Evolutionary conservation across 345 rosid species (phyloP), one percentile per base, ranked within the genome.

Genomic region (Brassica juncea): DNA sequence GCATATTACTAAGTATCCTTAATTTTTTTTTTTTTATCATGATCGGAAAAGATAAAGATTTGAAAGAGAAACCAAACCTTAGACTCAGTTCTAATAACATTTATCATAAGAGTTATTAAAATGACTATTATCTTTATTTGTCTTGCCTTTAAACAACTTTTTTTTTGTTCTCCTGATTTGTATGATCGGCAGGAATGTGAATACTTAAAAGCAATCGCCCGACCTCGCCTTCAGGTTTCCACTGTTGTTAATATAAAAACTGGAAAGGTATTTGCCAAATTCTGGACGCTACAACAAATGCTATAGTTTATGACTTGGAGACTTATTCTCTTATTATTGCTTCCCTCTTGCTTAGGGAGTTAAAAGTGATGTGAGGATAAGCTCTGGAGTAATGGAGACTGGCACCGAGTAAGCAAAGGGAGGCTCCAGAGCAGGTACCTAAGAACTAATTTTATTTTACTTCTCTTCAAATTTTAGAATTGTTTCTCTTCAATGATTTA

Each of bases 231-330:
- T 79, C 88, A 80, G 25, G 63, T 67, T 63, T 94, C 99, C 62
- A 92, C 97, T n/a, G 99, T 94, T 69, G 99, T 94, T 73, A 98
- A 94, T 86, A 34, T 83, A 21, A 90, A 72, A 85, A 94, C 99
- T 1, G 99, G 99, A 80, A 91, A 94, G 95, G 99, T 91, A 88
- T 66, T 27, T 63, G 71, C 70, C 49, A 66, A 31, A 66, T 77
- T 21, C 6, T 76, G 23, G 59, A 5, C 8, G 55, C 55, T 1
- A 49, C 7, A 14, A 14, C 55, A 49, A 49, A 49, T 49, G 19
- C 55, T 49, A 49, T n/a, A n/a, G 55, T 49, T 54, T 49, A 60
- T 1, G 10, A 11, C 27, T 71, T 34, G 23, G 60, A 21, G 42
- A 59, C 64, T 73, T 32, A 23, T 79, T 0, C n/a, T 7, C 10